Conservation (phyloP, 371 early-diverging fungal genomes). For the Basidiobolus meristosporus region DNA sequence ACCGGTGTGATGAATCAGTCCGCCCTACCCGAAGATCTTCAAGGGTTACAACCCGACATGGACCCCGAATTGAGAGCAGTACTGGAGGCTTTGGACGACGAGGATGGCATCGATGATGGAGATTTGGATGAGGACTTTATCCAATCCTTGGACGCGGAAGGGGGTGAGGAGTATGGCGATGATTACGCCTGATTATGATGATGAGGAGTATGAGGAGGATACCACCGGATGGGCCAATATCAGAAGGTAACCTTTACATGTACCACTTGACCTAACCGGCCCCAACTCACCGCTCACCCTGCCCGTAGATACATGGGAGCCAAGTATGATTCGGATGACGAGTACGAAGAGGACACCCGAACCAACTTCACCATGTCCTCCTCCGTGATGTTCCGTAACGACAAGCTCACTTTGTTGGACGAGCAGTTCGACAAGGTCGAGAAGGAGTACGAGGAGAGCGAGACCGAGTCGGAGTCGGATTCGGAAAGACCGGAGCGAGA, state of each 20-base stretch:
- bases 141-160: conserved; percentile 27
- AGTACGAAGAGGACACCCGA: conserved; percentile 17
- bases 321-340: conserved; percentile 8
- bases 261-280: background rate
- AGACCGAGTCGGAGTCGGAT: conserved; percentile 42
- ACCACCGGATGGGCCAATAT: background rate
- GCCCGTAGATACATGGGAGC: background rate
- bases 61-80: conserved; percentile 65
- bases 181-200: no score
- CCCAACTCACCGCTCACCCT: background rate
- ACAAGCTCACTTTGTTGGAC: conserved; percentile 69
- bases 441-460: conserved; percentile 42
- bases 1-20: conserved; percentile 18
- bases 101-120: conserved; percentile 48
- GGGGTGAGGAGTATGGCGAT: conserved; percentile 16
- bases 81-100: conserved; percentile 81
- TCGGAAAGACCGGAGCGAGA: conserved; percentile 20
- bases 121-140: conserved; percentile 63
- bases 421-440: conserved; percentile 78
- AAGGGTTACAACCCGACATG: conserved; percentile 58
- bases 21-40: conserved; percentile 18
- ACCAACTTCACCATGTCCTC: conserved; percentile 68
- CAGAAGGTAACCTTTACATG: background rate
- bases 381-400: conserved; percentile 80
- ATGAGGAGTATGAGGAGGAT: conserved; percentile 16